Percentiles rank a stretch among this genome's conserved stretches.
These are phyloP conservation scores for Ascodesmis nigricans DNA, from an alignment of 495 filamentous ascomycete genomes.

Conservation along the genomic window DNA sequence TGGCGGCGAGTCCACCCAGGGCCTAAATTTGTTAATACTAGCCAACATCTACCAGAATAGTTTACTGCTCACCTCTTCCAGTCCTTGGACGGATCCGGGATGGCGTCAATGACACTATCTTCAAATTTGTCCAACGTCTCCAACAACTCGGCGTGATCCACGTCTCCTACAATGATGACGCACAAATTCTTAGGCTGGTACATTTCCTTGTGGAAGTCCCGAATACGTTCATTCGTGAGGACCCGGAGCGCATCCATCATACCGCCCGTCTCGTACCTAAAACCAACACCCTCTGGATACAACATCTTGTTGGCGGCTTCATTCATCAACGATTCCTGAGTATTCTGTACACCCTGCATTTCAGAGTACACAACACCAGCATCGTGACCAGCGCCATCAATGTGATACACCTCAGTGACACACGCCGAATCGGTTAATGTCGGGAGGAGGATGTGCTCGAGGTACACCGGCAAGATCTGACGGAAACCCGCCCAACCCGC, in stretches of 20 bases:
- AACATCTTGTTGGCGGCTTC: slow-evolving; percentile 50
- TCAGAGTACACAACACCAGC: slow-evolving; percentile 97
- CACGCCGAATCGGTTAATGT: slow-evolving; percentile 82
- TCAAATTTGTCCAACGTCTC: slow-evolving; percentile 72
- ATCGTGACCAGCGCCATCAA: slow-evolving; percentile 82
- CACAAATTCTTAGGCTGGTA: slow-evolving; percentile 95
- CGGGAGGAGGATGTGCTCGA: slow-evolving; percentile 82
- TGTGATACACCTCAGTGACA: slow-evolving; percentile 88
- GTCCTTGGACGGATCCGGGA: slow-evolving; percentile 47
- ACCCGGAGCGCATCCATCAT: slow-evolving; percentile 83
- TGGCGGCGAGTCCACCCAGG: slow-evolving; percentile 73
- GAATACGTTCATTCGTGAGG: slow-evolving; percentile 69
- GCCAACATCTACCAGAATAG: no score
- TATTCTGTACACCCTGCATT: slow-evolving; percentile 91
- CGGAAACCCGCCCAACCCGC: slow-evolving; percentile 95
- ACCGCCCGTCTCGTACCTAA: slow-evolving; percentile 89
- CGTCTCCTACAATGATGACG: slow-evolving; percentile 69
- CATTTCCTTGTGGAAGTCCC: slow-evolving; percentile 86
- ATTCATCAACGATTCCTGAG: slow-evolving; percentile 60
- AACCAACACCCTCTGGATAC: slow-evolving; percentile 77
- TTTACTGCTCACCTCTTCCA: slow-evolving; percentile 47
- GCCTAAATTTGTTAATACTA: slow-evolving; percentile 29
- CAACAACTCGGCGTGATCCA: slow-evolving; percentile 61
- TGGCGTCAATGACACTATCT: slow-evolving; percentile 56
- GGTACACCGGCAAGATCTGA: slow-evolving; percentile 79